These are phyloP conservation scores for Eustoma russellianum DNA, from an alignment of 257 asterid genomes.

Conservation along the genomic window DNA sequence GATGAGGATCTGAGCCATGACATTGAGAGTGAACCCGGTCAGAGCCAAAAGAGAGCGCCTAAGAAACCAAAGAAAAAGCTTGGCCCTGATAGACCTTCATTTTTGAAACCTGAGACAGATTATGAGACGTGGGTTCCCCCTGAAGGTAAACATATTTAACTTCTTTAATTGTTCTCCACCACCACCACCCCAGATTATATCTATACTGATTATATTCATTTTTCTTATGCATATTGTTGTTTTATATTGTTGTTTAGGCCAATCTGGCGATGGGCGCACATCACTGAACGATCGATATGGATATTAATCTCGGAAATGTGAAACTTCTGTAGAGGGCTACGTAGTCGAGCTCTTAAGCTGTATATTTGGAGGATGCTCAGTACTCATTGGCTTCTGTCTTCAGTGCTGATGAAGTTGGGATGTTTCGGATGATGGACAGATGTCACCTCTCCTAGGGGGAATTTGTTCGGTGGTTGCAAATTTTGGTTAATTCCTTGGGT, in stretches of 20 bases:
- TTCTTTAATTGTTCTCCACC: background rate
- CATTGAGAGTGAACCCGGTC: conserved; percentile 15
- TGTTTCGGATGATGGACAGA: no score
- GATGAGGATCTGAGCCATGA: conserved; percentile 36
- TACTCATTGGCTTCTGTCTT: no score
- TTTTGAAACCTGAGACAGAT: conserved; percentile 41
- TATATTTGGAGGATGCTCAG: background rate
- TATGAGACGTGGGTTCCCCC: conserved; percentile 86
- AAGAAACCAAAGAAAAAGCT: conserved; percentile 48
- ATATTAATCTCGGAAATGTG: conserved; percentile 25
- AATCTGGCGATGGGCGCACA: conserved; percentile 94
- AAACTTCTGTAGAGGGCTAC: background rate
- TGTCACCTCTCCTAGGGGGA: no score
- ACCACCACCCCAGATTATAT: background rate
- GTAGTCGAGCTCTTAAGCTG: no score
- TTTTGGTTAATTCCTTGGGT: no score
- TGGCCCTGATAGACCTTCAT: conserved; percentile 80
- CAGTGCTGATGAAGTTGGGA: no score
- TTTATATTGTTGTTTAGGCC: conserved; percentile 50
- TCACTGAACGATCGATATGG: conserved; percentile 84
- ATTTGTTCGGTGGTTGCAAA: no score
- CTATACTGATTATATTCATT: conserved; percentile 1
- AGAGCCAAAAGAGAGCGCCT: conserved; percentile 30
- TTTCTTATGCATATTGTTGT: conserved; percentile 8
- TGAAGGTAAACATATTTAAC: conserved; percentile 41